Conservation (phyloP, 108 stramenopile genomes). For the Conticribra guillardii region DNA sequence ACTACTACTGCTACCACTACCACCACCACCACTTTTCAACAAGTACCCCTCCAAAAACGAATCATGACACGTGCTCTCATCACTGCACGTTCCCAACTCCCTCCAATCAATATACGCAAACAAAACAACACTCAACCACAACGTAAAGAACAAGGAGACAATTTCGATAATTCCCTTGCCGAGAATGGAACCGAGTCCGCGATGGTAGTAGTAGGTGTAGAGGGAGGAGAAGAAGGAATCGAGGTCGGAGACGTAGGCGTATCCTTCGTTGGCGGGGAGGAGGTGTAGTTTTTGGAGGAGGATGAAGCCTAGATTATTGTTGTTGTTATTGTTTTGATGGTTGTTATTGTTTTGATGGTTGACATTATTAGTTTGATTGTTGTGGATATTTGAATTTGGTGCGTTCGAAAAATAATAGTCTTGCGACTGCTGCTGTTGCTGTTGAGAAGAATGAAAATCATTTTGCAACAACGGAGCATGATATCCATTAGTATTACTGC, state of each 20-base stretch:
- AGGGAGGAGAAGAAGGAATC: constrained; percentile 87
- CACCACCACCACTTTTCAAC: constrained; percentile 31
- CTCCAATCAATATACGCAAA: constrained; percentile 91
- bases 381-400: too few species aligned
- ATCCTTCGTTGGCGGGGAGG: constrained; percentile 62
- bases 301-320: constrained; percentile 58
- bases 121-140: constrained; percentile 84
- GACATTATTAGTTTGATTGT: too few species aligned
- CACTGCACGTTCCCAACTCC: constrained; percentile 73
- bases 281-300: constrained; percentile 60
- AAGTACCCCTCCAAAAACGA: constrained; percentile 53
- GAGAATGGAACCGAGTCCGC: constrained; percentile 88
- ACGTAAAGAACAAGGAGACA: constrained; percentile 86
- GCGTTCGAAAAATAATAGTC: not conserved
- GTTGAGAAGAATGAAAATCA: constrained; percentile 4
- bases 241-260: constrained; percentile 80
- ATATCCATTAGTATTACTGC: constrained; percentile 5
- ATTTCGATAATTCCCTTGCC: constrained; percentile 86
- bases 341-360: not conserved
- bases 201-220: constrained; percentile 91
- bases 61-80: constrained; percentile 79
- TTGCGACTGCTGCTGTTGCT: not conserved
- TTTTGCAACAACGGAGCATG: constrained; percentile 25
- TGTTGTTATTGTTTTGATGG: not conserved
- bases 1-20: not conserved